Base-by-base conservation (phyloP, 306 rosid genomes). In the Potentilla sterilis region DNA sequence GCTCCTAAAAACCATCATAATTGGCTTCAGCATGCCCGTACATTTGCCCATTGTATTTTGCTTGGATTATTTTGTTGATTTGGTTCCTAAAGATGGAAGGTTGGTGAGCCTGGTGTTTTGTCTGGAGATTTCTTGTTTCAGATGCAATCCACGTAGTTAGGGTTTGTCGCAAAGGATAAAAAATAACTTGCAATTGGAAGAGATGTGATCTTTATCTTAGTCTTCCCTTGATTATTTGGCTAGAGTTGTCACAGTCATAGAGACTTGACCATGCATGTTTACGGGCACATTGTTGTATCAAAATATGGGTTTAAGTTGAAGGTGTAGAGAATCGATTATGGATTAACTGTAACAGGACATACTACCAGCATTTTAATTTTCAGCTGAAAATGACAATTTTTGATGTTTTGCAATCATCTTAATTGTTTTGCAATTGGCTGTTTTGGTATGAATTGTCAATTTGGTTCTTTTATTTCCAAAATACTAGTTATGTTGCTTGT, bases 1-100 rank as follows among this genome's bases (percentile, higher is more conserved):
- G 14, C 34, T 54, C 2, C 34, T 21, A 55, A 9, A 21, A 9
- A 55, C 21, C 62, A 21, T 55, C 34, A 55, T 1, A 21, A 55
- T 21, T 55, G 34, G 62, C 34, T 54, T 54, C 32, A 8, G 61
- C 6, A 0, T 54, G 24, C 12, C 13, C 28, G 8, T 21, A 3
- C 32, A 21, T 22, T 14, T 61, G 16, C 66, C 22, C 35, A 51
- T 2, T 70, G 13, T 3, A 70, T 19, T 35, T 6, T 19, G 34
- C 43, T 49, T 35, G 3, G 6, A 40, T 72, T 3, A 22, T 55
- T 7, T 61, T 24, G 57, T 46, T 44, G 55, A 63, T 14, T 22
- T 44, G n/a, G 10, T 24, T 67, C 62, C 13, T 68, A 19, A 44
- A 68, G 16, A 15, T 69, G 73, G 41, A 49, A 69, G 19, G 75